phyloP scores from a whole-genome alignment of 257 asterid genomes.

The Penstemon barbatus region DNA sequence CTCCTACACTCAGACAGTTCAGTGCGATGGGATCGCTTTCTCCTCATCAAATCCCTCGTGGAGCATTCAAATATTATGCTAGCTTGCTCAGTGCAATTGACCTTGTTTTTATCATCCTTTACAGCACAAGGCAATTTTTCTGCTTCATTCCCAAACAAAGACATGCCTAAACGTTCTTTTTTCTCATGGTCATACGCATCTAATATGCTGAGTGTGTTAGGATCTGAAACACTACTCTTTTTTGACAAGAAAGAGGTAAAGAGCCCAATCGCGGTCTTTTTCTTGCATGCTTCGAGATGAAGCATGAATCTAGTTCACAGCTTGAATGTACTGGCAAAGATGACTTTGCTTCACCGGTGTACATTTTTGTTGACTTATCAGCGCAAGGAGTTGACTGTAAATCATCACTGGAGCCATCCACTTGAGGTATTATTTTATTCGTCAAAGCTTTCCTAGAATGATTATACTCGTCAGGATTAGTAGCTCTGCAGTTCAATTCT shows the following conservation, averaged over 20 bases:
- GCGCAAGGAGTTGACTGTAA: constrained; percentile 39
- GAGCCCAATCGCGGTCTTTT: constrained; percentile 72
- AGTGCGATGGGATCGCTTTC: constrained; percentile 58
- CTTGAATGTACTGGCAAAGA: constrained; percentile 29
- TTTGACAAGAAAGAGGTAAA: constrained; percentile 60
- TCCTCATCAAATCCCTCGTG: constrained; percentile 84
- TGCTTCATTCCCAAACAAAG: constrained; percentile 38
- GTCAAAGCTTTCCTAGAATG: constrained; percentile 36
- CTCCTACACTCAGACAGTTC: constrained; percentile 45
- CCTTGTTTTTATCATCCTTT: constrained; percentile 33
- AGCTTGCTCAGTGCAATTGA: constrained; percentile 35
- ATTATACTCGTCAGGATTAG: constrained; percentile 31
- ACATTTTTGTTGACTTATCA: constrained; percentile 40
- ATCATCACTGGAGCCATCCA: constrained; percentile 79
- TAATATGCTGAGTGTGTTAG: constrained; percentile 27
- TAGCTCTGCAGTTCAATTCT: constrained; percentile 40
- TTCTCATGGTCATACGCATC: constrained; percentile 31
- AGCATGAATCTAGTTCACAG: constrained; percentile 38
- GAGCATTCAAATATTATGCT: constrained; percentile 56
- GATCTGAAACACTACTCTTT: constrained; percentile 35
- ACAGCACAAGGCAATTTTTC: constrained; percentile 31
- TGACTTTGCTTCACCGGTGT: constrained; percentile 36
- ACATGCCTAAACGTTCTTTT: constrained; percentile 35
- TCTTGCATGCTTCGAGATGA: constrained; percentile 39
- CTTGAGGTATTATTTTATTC: constrained; percentile 62